Base-by-base conservation (phyloP, 495 filamentous ascomycete genomes). In the Penicillium robsamsonii region DNA sequence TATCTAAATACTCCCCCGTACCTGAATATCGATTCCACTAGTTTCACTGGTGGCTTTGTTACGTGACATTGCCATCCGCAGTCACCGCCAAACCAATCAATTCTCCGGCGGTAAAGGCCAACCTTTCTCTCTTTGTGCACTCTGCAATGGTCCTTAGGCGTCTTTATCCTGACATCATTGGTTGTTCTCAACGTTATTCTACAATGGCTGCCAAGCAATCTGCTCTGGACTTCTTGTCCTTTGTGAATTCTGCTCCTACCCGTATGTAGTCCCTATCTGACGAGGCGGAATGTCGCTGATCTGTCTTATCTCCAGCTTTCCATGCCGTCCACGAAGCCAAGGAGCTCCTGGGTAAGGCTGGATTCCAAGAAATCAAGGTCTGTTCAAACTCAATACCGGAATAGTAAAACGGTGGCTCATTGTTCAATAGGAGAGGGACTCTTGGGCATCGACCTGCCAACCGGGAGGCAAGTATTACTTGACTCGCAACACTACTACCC, bases 381-480 rank as follows among this genome's bases (percentile, higher is more conserved):
- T 20, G 65, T 29, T 25, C 33, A 44, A 25, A 8, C n/a, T 22
- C 17, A 37, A 55, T 18, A 41, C 4, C 12, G 27, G 4, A 51
- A 15, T 24, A 18, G 29, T 12, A 49, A 51, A 27, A 55, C 40
- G 45, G 24, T 45, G 11, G 22, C 44, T 47, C 22, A 56, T 50
- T 5, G 15, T 43, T 55, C 31, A 27, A 46, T 63, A 90, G 83
- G 94, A 97, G 71, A 87, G 87, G 63, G 91, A 96, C 63, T 85
- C 88, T 40, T 99, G 94, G 94, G 79, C 85, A 17, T 85, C 87
- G 8, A 81, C 76, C 35, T 84, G 96, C 58, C 81, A 84, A 56
- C 90, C 91, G 24, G 94, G 93, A 52, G 93, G 94, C 46, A 96
- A 93, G 71, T 99, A 97, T 72, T 97, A 89, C 75, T 80, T 97